Percentiles rank a stretch among this genome's conserved stretches.
Evolutionary conservation across 805 yeast species (phyloP).

Genomic region (Candida boleticola): DNA sequence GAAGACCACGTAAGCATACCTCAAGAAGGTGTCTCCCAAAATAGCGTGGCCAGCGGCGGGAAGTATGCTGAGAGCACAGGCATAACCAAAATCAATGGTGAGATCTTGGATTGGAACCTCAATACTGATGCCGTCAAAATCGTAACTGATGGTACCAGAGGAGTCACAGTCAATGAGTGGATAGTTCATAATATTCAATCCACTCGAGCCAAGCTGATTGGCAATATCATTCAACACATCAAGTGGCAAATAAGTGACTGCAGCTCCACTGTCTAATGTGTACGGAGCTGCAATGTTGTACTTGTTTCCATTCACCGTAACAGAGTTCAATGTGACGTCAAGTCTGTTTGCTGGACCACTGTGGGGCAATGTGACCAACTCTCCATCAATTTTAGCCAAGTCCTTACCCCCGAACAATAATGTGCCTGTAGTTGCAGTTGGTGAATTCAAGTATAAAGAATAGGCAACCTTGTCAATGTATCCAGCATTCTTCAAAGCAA

Average conservation of each 20-base stretch:
- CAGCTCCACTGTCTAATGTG: constrained; percentile 57
- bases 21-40: constrained; percentile 64
- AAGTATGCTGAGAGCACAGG: not conserved
- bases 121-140: constrained; percentile 7
- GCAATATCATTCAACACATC: not conserved
- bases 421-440: constrained; percentile 20
- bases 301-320: not conserved
- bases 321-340: constrained; percentile 43
- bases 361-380: constrained; percentile 4
- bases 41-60: constrained; percentile 4
- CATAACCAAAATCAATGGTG: not conserved
- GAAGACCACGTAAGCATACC: constrained; percentile 65
- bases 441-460: constrained; percentile 33
- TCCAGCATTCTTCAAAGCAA: constrained; percentile 31
- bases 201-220: not conserved
- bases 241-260: constrained; percentile 17
- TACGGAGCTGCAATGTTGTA: not conserved
- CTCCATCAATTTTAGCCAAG: constrained; percentile 18
- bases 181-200: not conserved
- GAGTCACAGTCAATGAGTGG: not conserved
- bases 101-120: constrained; percentile 8
- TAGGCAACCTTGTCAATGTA: constrained; percentile 33
- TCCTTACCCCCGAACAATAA: constrained; percentile 29
- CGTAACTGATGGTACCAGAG: constrained; percentile 3
- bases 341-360: constrained; percentile 34